Evolutionary conservation across 306 rosid species (phyloP).

Genomic region (Prunus armeniaca): DNA sequence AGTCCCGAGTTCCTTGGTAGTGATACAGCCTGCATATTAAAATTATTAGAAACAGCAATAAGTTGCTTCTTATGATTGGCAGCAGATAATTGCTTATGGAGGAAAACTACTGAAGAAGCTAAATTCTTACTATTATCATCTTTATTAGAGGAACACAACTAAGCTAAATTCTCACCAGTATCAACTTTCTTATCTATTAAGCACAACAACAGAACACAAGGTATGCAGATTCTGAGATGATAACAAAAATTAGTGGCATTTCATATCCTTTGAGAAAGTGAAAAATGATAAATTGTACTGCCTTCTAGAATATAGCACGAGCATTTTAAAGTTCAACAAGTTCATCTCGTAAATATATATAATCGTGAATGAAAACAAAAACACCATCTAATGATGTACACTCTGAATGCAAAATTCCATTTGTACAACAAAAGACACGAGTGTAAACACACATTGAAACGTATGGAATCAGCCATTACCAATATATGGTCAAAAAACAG

Average conservation of each 20-base stretch:
- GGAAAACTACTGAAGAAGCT: too few species aligned
- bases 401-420: neutral
- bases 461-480: neutral
- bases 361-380: neutral
- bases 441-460: neutral
- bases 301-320: too few species aligned
- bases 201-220: neutral
- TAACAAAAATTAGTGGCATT: neutral
- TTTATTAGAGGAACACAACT: neutral
- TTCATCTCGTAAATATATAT: neutral
- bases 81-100: neutral
- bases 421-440: neutral
- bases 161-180: neutral
- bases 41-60: neutral
- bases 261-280: neutral
- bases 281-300: neutral
- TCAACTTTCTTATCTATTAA: neutral
- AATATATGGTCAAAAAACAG: neutral
- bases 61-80: neutral
- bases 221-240: neutral
- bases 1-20: conserved; percentile 4
- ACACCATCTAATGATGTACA: neutral
- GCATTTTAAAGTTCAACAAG: neutral
- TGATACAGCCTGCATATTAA: conserved; percentile 1
- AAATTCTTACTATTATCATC: too few species aligned